Evolutionary conservation across 352 stramenopile genomes (phyloP), one percentile per base, ranked within the genome.

Genomic region (Phytophthora multivora): DNA sequence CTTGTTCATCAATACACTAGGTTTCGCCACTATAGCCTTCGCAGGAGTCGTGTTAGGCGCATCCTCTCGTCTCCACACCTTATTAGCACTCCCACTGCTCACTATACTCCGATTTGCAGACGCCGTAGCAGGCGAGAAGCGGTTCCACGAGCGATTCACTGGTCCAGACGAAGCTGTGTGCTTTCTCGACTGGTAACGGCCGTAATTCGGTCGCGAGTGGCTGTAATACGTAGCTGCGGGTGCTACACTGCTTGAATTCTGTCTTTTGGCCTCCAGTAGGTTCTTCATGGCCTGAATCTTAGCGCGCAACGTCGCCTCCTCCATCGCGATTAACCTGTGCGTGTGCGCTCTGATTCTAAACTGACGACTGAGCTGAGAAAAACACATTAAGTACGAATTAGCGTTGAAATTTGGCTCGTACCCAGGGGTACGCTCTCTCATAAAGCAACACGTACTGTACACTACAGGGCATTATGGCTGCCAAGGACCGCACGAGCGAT

Each of bases 231-330:
- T 38, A 23, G 40, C 15, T 47, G 15, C 19, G 5, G 46, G 4
- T 19, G 35, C 18, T 23, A 15, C 4, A 16, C 8, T 12, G 9
- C 38, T 19, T 19, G 10, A 30, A 15, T 40, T 45, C 36, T 69
- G 59, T 43, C 72, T 46, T 47, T 82, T 86, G n/a, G 54, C 80
- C 26, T 83, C 75, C 51, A 94, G 55, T 16, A 92, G 63, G 59
- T 91, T 94, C 62, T 84, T 88, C 68, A 94, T 86, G 26, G 85
- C 85, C 66, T 91, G 81, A 69, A 94, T 94, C 54, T 91, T 90
- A 47, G 85, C 83, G 43, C 83, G 83, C 67, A 94, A 60, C 48
- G 78, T 80, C 5, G 75, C 83, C 59, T 92, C 83, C 57, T 94
- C 85, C 70, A 89, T 85, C 51, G 72, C 63, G 31, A 30, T 21